phyloP scores from a whole-genome alignment of 768 basidiomycete species.

The Boletellus ananiceps region DNA sequence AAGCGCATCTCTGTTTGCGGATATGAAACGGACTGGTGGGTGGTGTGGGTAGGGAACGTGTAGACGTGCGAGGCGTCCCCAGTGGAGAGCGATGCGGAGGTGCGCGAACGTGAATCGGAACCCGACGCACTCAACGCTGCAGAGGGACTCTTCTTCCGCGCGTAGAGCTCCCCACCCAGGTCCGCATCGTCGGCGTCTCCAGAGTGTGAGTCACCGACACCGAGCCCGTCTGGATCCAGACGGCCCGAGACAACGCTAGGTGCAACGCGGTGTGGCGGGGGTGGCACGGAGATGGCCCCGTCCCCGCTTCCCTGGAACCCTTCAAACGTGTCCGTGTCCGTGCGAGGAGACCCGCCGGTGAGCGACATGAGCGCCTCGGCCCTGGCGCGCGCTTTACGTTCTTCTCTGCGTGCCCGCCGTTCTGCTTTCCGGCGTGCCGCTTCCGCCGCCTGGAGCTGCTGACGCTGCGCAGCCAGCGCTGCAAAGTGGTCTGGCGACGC shows the following conservation, averaged over 20 bases:
- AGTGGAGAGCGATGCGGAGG: slow-evolving; percentile 45
- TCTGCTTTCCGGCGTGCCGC: slow-evolving; percentile 46
- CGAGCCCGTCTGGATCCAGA: slow-evolving; percentile 11
- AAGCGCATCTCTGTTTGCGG: slow-evolving; percentile 27
- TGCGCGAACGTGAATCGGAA: slow-evolving; percentile 60
- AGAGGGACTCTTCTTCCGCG: slow-evolving; percentile 33
- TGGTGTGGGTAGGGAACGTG: slow-evolving; percentile 20
- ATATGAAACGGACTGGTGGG: slow-evolving; percentile 26
- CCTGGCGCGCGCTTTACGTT: slow-evolving; percentile 42
- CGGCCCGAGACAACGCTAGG: neutral
- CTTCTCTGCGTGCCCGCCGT: slow-evolving; percentile 40
- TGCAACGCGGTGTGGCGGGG: neutral
- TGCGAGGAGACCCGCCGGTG: slow-evolving; percentile 21
- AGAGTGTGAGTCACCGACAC: slow-evolving; percentile 7
- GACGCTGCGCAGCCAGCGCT: slow-evolving; percentile 27
- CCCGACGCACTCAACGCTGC: slow-evolving; percentile 34
- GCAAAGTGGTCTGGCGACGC: slow-evolving; percentile 39
- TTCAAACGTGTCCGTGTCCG: slow-evolving; percentile 46
- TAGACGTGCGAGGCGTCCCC: slow-evolving; percentile 20
- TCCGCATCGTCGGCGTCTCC: slow-evolving; percentile 51
- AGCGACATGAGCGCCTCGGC: slow-evolving; percentile 31
- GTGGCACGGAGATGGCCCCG: neutral
- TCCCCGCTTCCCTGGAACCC: slow-evolving; percentile 58
- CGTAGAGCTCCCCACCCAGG: slow-evolving; percentile 54
- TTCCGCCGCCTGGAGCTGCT: slow-evolving; percentile 31